Percentiles rank a stretch among this genome's conserved stretches.
phyloP scores from a whole-genome alignment of 805 yeast genomes.

The Yarrowia porcina region DNA sequence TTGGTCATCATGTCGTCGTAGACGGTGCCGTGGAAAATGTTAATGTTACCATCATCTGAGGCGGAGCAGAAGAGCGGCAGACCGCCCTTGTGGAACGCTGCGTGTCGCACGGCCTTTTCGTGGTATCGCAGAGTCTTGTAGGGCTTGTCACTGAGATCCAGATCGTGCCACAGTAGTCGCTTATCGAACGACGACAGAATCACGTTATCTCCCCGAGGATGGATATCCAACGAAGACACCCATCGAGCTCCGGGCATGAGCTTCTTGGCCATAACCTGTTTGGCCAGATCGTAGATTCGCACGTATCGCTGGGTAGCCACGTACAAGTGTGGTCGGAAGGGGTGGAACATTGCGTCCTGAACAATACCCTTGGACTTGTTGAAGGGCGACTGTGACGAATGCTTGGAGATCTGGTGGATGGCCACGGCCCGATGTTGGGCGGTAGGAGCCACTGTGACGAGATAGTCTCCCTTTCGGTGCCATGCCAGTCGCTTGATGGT shows the following conservation, averaged over 20 bases:
- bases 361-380: conserved; percentile 87
- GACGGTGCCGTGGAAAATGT: conserved; percentile 94
- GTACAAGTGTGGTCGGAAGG: conserved; percentile 87
- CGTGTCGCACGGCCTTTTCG: conserved; percentile 87
- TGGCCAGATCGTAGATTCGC: conserved; percentile 84
- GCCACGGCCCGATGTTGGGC: conserved; percentile 83
- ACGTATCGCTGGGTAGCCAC: conserved; percentile 93
- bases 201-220: conserved; percentile 94
- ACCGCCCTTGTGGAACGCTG: conserved; percentile 77
- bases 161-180: conserved; percentile 95
- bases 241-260: conserved; percentile 94
- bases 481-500: conserved; percentile 80
- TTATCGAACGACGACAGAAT: conserved; percentile 91
- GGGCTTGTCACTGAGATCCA: conserved; percentile 84
- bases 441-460: conserved; percentile 94
- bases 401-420: conserved; percentile 92
- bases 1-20: conserved; percentile 94
- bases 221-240: conserved; percentile 87
- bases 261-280: conserved; percentile 78
- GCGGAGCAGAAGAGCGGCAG: conserved; percentile 92
- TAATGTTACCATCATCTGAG: conserved; percentile 88
- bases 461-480: conserved; percentile 97
- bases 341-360: conserved; percentile 96
- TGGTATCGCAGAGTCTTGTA: conserved; percentile 95
- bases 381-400: conserved; percentile 94